A percentile compares a stretch with the other conserved stretches of the same genome.
Conservation (phyloP, 1,284 basidiomycete species). For the Ustilago shanxiensis region DNA sequence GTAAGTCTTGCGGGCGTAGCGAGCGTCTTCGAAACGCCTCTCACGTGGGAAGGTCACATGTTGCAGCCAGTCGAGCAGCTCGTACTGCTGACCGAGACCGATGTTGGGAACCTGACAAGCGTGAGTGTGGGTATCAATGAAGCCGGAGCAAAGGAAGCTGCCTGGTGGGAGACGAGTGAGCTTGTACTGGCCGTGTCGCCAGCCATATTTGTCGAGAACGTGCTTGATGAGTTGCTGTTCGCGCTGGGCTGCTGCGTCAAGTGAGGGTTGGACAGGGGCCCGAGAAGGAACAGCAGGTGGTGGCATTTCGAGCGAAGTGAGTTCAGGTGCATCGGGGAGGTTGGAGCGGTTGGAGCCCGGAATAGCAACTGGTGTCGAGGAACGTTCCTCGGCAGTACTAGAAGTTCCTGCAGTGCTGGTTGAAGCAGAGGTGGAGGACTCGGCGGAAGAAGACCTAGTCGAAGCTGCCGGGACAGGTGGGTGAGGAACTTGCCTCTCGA, state of each 20-base stretch:
- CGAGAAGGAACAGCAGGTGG: slow-evolving; percentile 39
- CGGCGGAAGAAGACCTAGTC: slow-evolving; percentile 13
- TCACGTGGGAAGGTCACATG: slow-evolving; percentile 91
- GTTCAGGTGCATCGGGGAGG: slow-evolving; percentile 39
- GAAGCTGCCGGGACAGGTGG: slow-evolving; percentile 1
- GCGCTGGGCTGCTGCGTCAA: slow-evolving; percentile 29
- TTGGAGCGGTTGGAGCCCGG: slow-evolving; percentile 24
- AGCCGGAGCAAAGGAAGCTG: slow-evolving; percentile 87
- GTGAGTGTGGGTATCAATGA: slow-evolving; percentile 86
- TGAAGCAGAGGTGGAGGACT: slow-evolving; percentile 29
- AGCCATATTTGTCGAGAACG: slow-evolving; percentile 52
- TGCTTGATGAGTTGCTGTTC: slow-evolving; percentile 47
- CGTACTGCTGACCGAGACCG: slow-evolving; percentile 72
- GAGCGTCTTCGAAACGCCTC: slow-evolving; percentile 79
- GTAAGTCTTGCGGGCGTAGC: slow-evolving; percentile 82
- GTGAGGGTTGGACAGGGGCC: slow-evolving; percentile 11
- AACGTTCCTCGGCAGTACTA: slow-evolving; percentile 35
- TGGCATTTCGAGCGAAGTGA: slow-evolving; percentile 49
- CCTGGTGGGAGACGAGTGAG: slow-evolving; percentile 75
- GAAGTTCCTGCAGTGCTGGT: slow-evolving; percentile 22
- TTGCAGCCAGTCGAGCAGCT: slow-evolving; percentile 92
- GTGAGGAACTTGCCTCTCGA: slow-evolving; percentile 29
- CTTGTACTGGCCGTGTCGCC: slow-evolving; percentile 69
- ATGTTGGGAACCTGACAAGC: slow-evolving; percentile 77
- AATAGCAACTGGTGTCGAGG: slow-evolving; percentile 54